Percentiles rank a stretch among this genome's conserved stretches.
These are phyloP conservation scores for Alternaria tenuissima DNA, from an alignment of 2,329 filamentous ascomycete species.

Conservation along the genomic window DNA sequence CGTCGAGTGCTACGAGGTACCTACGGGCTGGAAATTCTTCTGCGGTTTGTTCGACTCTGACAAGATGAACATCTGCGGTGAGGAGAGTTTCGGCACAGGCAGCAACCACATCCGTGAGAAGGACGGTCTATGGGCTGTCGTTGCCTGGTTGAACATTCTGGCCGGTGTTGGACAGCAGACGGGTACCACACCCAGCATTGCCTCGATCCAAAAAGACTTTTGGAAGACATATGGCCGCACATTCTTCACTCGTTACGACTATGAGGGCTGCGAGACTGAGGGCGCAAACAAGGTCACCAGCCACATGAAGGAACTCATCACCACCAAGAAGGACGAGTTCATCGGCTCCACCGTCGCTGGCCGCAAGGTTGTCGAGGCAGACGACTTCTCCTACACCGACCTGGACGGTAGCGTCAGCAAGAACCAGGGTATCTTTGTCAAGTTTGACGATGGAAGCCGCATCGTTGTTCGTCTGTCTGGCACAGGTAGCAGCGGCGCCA, in stretches of 20 bases:
- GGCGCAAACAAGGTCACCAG: constrained; percentile 90
- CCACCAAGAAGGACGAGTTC: constrained; percentile 73
- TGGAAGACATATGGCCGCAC: constrained; percentile 96
- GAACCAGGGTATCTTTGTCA: constrained; percentile 94
- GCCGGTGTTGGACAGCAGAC: constrained; percentile 88
- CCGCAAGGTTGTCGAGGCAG: constrained; percentile 86
- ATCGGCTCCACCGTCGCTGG: constrained; percentile 83
- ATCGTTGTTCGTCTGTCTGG: constrained; percentile 95
- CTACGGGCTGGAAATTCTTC: constrained; percentile 98
- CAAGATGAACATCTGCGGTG: constrained; percentile 99
- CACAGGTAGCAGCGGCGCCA: constrained; percentile 93
- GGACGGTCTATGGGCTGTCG: constrained; percentile 96
- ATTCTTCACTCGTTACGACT: constrained; percentile 99
- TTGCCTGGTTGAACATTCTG: constrained; percentile 99
- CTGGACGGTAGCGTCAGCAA: constrained; percentile 96
- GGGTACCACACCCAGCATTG: constrained; percentile 85
- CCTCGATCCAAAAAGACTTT: constrained; percentile 96
- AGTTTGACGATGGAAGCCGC: constrained; percentile 92
- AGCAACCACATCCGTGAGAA: constrained; percentile 99
- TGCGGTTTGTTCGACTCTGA: constrained; percentile 97
- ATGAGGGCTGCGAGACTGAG: constrained; percentile 91
- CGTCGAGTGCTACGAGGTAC: constrained; percentile 92
- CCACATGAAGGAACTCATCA: constrained; percentile 80
- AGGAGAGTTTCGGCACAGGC: constrained; percentile 97
- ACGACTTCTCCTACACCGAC: constrained; percentile 98